Conservation (phyloP, 2,329 filamentous ascomycete genomes). For the Leptosphaerulina australis region DNA sequence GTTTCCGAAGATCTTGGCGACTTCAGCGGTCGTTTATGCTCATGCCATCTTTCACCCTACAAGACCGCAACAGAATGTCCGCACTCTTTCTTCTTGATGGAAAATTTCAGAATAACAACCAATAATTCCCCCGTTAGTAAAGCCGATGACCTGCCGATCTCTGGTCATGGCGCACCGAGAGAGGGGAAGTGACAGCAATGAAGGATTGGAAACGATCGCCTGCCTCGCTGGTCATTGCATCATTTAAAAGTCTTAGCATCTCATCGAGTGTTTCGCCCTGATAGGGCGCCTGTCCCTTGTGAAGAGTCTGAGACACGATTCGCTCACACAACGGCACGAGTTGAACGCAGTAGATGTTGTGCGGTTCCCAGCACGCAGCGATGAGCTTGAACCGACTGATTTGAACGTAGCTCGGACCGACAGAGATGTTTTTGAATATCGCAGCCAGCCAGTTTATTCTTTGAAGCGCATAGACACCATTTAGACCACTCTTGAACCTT, state of each 20-base stretch:
- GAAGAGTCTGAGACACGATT: constrained; percentile 3
- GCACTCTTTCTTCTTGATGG: background rate
- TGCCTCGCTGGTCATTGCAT: background rate
- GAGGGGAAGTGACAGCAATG: background rate
- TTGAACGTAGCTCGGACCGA: constrained; percentile 1
- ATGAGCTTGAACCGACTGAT: background rate
- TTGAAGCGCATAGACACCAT: background rate
- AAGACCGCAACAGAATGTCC: background rate
- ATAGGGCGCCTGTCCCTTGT: constrained; percentile 4
- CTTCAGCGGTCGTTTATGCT: background rate
- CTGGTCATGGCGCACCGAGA: background rate
- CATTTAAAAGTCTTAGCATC: constrained; percentile 6
- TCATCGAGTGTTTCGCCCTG: constrained; percentile 11
- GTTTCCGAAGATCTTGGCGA: constrained; percentile 2
- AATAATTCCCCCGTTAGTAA: background rate
- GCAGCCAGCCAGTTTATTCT: background rate
- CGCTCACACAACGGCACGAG: background rate
- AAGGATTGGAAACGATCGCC: background rate
- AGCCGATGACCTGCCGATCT: constrained; percentile 1
- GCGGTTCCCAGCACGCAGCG: background rate
- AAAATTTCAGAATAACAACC: background rate
- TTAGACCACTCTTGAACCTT: background rate
- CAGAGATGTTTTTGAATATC: background rate
- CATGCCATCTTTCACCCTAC: background rate
- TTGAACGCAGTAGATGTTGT: background rate